phyloP scores from a whole-genome alignment of 164 flowering plant species.

The Protea cynaroides region DNA sequence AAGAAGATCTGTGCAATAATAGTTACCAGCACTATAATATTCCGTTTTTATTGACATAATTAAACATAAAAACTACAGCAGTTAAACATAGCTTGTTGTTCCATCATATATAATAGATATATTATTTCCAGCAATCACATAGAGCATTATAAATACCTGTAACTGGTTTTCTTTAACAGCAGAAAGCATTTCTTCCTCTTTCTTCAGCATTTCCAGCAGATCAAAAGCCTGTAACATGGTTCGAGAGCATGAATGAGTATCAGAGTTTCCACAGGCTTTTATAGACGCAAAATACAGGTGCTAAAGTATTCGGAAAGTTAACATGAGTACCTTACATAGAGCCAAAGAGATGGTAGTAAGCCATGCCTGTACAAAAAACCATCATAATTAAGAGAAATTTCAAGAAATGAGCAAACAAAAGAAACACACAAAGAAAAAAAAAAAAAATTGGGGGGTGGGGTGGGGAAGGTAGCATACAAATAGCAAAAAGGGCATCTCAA shows the following conservation, averaged over 20 bases:
- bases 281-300: no score
- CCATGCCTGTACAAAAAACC: constrained; percentile 70
- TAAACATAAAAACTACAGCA: no score
- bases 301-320: not conserved
- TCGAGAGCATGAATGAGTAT: not conserved
- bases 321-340: constrained; percentile 68
- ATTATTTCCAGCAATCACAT: not conserved
- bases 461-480: no score
- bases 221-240: constrained; percentile 61
- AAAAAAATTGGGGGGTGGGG: no score
- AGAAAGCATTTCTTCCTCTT: constrained; percentile 90
- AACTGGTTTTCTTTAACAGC: constrained; percentile 64
- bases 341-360: constrained; percentile 78
- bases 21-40: no score
- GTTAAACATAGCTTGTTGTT: no score
- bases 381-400: not conserved
- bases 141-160: constrained; percentile 46
- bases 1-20: not conserved
- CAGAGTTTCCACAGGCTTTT: not conserved
- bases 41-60: not conserved
- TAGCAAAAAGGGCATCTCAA: no score
- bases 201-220: constrained; percentile 87
- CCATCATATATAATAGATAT: not conserved
- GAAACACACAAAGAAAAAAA: no score
- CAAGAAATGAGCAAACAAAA: no score